Evolutionary conservation across 139 green algal species (phyloP), one percentile per base, ranked within the genome.

Genomic region (Chlorella sorokiniana): DNA sequence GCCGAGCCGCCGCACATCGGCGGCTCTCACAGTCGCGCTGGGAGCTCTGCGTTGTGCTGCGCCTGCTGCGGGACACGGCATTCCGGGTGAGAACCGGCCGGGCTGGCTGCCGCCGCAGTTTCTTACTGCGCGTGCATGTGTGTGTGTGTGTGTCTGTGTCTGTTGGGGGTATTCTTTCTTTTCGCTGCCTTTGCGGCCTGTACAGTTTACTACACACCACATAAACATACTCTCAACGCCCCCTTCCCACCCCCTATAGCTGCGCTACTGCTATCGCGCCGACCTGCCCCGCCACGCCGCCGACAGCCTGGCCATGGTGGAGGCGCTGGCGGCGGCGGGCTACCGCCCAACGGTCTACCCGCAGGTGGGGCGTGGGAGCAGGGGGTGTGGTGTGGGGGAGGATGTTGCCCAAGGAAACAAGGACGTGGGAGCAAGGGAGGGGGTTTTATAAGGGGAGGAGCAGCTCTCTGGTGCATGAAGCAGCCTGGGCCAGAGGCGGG

Each of bases 31-130:
- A 68, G 73, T 29, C 54, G 73, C 8, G 29, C 51, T 4, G 73
- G 2, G 73, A 79, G 73, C 51, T 69, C 37, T 79, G 73, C 25
- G 73, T 79, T 35, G 63, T 79, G 67, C 68, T 80, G 79, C 52
- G 67, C 29, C 67, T 72, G 68, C 62, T 79, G 68, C 68, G 63
- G 0, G 44, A 79, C 41, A 78, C 51, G 14, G 68, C 68, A 3
- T 63, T 78, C 40, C 10, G 68, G 79, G 82, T 42, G 51, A 29
- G 75, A 27, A 40, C 1, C 62, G 29, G 22, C 33, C 27, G 31
- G 1, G 38, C 42, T 42, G 42, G 64, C 69, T 45, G 48, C 45
- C 45, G 73, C 6, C 22, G 16, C 18, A 65, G 56, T 22, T 59
- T 25, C 48, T 59, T 11, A 25, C 16, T 25, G 48, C 11, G 48